Evolutionary conservation across 352 stramenopile species (phyloP).

Genomic region (Globisporangium parvum): DNA sequence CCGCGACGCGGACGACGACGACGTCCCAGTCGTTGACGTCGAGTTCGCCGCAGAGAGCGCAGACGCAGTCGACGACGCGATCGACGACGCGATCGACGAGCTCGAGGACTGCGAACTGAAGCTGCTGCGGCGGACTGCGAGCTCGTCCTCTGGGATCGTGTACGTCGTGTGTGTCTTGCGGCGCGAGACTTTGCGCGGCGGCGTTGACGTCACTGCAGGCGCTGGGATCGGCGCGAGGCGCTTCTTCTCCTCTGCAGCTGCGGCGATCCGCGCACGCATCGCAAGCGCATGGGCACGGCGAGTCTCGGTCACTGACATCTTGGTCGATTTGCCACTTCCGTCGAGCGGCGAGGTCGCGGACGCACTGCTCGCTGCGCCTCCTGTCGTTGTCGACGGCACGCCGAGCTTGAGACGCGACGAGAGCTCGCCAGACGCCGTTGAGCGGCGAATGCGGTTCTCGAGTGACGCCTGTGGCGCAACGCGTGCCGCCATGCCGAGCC

Average conservation of each 20-base stretch:
- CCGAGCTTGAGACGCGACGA: slow-evolving; percentile 10
- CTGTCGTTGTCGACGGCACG: not conserved
- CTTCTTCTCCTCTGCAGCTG: slow-evolving; percentile 23
- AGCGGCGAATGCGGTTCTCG: slow-evolving; percentile 10
- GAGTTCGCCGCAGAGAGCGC: slow-evolving; percentile 12
- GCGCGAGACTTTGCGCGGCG: not conserved
- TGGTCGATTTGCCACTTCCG: slow-evolving; percentile 16
- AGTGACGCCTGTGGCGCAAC: slow-evolving; percentile 14
- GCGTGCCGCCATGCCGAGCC: slow-evolving; percentile 39
- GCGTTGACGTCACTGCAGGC: slow-evolving; percentile 1
- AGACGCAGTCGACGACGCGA: slow-evolving; percentile 12
- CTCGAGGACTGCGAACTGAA: slow-evolving; percentile 44
- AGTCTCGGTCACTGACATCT: slow-evolving; percentile 25
- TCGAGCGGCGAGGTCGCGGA: slow-evolving; percentile 1
- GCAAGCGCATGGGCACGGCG: slow-evolving; percentile 26
- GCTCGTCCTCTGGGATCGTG: slow-evolving; percentile 34
- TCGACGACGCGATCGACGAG: slow-evolving; percentile 26
- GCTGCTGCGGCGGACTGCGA: slow-evolving; percentile 40
- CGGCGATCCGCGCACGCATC: slow-evolving; percentile 27
- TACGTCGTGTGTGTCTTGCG: slow-evolving; percentile 11
- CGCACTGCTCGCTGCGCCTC: not conserved
- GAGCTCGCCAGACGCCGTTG: slow-evolving; percentile 8
- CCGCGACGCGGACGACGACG: slow-evolving; percentile 4
- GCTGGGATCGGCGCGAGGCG: slow-evolving; percentile 10
- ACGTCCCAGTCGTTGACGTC: slow-evolving; percentile 8